Base-by-base conservation (phyloP, 2,329 filamentous ascomycete genomes). In the Hyphodiscus sp. region DNA sequence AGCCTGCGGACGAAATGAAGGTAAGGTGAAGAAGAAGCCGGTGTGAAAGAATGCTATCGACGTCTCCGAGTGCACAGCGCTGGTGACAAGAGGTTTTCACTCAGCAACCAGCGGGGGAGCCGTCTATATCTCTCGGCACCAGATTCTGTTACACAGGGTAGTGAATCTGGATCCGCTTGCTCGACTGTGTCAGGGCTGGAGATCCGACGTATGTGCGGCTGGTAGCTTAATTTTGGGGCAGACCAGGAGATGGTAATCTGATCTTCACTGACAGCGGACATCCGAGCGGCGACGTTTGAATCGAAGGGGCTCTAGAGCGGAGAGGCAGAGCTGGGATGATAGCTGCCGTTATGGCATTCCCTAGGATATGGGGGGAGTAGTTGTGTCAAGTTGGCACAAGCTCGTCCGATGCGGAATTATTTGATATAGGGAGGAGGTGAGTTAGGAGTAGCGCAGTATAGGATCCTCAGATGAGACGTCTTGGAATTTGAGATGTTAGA, bases 41-140 rank as follows among this genome's bases (percentile, higher is more conserved):
- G 74, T 73, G 69, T 73, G 71, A 78, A 77, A 73, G 72, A 78
- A 73, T 69, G 73, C 67, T 76, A 77, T 74, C 73, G 74, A 77
- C 73, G 54, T 64, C 71, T 70, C 70, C 72, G 71, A 75, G 73
- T 75, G 73, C 73, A 72, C 74, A 74, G 74, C 62, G 64, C 60
- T 62, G 59, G 50, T 46, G 50, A 41, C 45, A 49, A 57, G 48
- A 47, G 45, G 44, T 41, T 43, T 51, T 26, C 45, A 42, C 23
- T 50, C 33, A 29, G 47, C 33, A n/a, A 4, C 4, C 33, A 38
- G 47, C 53, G 57, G 52, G 54, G 51, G 33, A 54, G 59, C 58
- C 68, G 61, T 64, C 70, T 73, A 73, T 73, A 73, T 73, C 67
- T 62, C 56, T 56, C 44, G 45, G 55, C 55, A 58, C 61, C 57